These are phyloP conservation scores for Zygnema cylindricum DNA, from an alignment of 139 green algal species.

Conservation along the genomic window DNA sequence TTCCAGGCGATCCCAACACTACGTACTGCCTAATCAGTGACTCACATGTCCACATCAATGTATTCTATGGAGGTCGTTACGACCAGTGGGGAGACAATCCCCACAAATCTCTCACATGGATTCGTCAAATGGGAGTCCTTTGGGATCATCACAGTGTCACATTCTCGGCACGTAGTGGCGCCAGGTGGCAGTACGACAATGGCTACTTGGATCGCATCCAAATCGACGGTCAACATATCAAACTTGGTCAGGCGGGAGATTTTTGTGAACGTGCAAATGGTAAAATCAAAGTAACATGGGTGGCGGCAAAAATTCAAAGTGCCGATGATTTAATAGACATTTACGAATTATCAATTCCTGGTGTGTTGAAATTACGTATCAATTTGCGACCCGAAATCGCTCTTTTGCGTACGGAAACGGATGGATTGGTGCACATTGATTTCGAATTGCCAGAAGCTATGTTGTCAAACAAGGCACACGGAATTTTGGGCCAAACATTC, in stretches of 20 bases:
- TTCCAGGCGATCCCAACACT: constrained; percentile 8
- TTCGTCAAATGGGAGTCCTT: constrained; percentile 24
- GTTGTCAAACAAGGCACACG: constrained; percentile 37
- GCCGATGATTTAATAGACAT: constrained; percentile 24
- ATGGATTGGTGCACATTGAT: constrained; percentile 45
- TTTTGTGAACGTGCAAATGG: background rate
- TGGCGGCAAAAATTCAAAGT: background rate
- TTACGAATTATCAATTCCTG: constrained; percentile 9
- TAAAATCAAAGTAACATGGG: constrained; percentile 19
- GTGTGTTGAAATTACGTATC: constrained; percentile 8
- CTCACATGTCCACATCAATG: constrained; percentile 25
- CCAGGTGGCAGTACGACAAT: background rate
- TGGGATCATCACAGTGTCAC: constrained; percentile 29
- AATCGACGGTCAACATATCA: constrained; percentile 3
- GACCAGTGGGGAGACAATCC: constrained; percentile 22
- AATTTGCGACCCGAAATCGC: constrained; percentile 42
- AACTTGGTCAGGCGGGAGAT: constrained; percentile 12
- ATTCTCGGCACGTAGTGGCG: constrained; percentile 16
- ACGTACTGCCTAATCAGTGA: constrained; percentile 33
- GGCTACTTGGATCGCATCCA: constrained; percentile 23
- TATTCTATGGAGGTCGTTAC: constrained; percentile 19
- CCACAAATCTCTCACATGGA: constrained; percentile 47
- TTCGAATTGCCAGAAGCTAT: constrained; percentile 16
- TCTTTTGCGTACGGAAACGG: constrained; percentile 26
- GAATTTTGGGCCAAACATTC: constrained; percentile 51